Conservation (phyloP, 331 rosid genomes). For the Erythrophleum ivorense region DNA sequence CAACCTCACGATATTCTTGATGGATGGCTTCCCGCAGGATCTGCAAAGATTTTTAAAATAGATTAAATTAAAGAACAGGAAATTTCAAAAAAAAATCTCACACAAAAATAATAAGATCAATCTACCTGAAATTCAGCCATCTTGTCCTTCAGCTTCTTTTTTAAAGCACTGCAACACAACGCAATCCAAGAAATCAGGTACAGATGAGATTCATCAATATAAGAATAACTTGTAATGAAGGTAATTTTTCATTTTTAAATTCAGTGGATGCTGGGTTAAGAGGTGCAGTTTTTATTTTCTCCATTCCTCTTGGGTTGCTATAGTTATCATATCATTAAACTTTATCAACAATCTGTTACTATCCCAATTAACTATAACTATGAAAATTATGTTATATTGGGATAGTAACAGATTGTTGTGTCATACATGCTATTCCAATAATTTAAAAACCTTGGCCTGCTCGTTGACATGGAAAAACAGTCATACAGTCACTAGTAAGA, state of each 20-base stretch:
- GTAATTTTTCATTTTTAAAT: neutral
- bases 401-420: neutral
- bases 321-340: no score
- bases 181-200: constrained; percentile 33
- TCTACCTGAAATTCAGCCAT: constrained; percentile 94
- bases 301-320: neutral
- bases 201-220: constrained; percentile 22
- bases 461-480: constrained; percentile 6
- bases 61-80: constrained; percentile 11
- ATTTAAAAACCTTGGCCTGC: neutral
- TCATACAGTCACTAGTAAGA: neutral
- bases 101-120: constrained; percentile 1
- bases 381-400: neutral
- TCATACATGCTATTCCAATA: neutral
- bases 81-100: neutral
- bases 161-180: constrained; percentile 67
- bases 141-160: constrained; percentile 94
- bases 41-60: constrained; percentile 52
- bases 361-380: no score
- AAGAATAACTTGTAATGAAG: neutral
- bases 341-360: no score
- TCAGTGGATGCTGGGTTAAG: neutral
- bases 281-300: neutral
- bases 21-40: constrained; percentile 79
- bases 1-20: constrained; percentile 88